Base-by-base conservation (phyloP, 202 grass and related monocot genomes). In the Zizania palustris region DNA sequence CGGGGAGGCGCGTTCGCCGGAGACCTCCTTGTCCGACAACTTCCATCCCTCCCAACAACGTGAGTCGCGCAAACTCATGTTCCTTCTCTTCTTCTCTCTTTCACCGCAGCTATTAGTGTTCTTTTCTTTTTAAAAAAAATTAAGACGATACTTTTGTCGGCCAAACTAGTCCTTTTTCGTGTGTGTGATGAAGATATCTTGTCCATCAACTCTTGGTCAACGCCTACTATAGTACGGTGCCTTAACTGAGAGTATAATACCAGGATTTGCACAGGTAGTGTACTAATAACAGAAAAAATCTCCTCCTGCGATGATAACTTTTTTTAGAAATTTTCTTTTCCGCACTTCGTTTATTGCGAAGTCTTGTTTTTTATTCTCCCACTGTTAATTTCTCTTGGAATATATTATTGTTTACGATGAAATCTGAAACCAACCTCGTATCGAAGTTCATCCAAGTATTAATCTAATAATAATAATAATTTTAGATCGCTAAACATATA, bases 21-120 rank as follows among this genome's bases (percentile, higher is more conserved):
- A 85, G 8, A 39, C n/a, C 16, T 76, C 85, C 69, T 57, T 70
- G 44, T 80, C 82, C 51, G 86, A 87, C 9, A 71, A 85, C 13
- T 61, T 67, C 74, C 74, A 71, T 60, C 6, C n/a, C 9, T 84
- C 81, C 7, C 81, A 77, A 2, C 81, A 81, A 33, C 82, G 86
- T 88, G 72, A 60, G 65, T 66, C 51, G n/a, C 51, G 6, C 5
- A 19, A 54, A 64, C 43, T 5, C 48, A 13, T 41, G 14, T 45
- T 44, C 2, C 51, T 43, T 67, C 35, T 70, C 56, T 41, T 53
- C 3, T 7, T 35, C 7, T 15, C 48, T 13, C 9, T 67, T 74
- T 80, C 10, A 33, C 6, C 14, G 7, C 6, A 18, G 28, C 16
- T 34, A 48, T 77, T 45, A 54, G 6, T 5, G 54, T 18, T 15